Percentiles rank a stretch among this genome's conserved stretches.
Evolutionary conservation across 2,329 filamentous ascomycete species (phyloP).

Genomic region (Trichoderma brevicompactum): DNA sequence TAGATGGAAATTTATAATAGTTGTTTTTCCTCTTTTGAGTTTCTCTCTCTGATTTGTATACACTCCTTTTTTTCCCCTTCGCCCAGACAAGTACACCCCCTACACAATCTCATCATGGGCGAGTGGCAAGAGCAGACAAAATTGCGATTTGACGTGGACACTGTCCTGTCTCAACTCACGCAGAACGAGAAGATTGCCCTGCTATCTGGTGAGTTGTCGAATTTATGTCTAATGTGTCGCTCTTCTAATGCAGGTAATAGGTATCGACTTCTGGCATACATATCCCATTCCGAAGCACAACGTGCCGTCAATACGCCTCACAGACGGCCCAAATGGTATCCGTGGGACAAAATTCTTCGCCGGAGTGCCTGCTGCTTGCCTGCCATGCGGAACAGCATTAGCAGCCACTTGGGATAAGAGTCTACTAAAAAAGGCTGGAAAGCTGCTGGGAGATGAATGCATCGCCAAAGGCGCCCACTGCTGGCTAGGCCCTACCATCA

Average conservation of each 20-base stretch:
- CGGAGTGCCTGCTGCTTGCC: constrained; percentile 6
- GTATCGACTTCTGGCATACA: constrained; percentile 16
- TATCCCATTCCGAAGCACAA: constrained; percentile 13
- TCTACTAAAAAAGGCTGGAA: constrained; percentile 3
- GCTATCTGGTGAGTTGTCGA: not conserved
- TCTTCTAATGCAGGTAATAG: not conserved
- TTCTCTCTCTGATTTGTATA: not conserved
- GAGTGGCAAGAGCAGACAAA: not conserved
- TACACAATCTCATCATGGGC: not conserved
- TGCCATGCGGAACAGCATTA: constrained; percentile 9
- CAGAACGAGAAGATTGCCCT: constrained; percentile 18
- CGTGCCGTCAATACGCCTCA: constrained; percentile 10
- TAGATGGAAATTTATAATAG: no score
- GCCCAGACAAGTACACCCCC: no score
- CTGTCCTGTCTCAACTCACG: constrained; percentile 9
- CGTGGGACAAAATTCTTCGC: constrained; percentile 19
- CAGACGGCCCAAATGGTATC: constrained; percentile 11
- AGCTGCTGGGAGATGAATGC: constrained; percentile 13
- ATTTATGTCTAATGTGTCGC: no score
- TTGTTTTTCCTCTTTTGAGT: no score
- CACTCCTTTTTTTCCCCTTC: not conserved
- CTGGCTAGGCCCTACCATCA: constrained; percentile 16
- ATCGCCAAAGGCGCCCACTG: constrained; percentile 16
- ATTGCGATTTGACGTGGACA: constrained; percentile 2
- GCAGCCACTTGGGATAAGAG: constrained; percentile 13